phyloP scores from a whole-genome alignment of 768 basidiomycete species.

The Boletus coccyginus region DNA sequence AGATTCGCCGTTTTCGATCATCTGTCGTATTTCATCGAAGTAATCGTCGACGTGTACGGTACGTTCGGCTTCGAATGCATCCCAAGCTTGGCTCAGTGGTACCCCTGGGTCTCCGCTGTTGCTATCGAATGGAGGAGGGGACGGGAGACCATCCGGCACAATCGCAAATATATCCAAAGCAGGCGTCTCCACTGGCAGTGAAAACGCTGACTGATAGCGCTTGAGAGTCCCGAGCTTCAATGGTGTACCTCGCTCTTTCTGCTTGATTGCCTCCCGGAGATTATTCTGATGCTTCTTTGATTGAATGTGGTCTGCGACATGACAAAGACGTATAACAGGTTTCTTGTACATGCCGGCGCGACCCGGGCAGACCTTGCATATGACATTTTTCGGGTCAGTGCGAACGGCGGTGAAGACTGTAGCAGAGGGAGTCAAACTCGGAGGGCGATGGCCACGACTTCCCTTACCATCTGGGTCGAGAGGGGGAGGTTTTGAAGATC shows the following conservation, averaged over 20 bases:
- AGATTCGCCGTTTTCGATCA: background rate
- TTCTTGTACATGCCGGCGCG: background rate
- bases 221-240: background rate
- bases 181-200: background rate
- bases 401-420: too few relatives aligned
- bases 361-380: background rate
- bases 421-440: too few relatives aligned
- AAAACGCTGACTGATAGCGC: background rate
- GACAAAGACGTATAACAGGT: background rate
- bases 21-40: background rate
- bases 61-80: slow-evolving; percentile 1
- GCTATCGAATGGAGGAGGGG: background rate
- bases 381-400: too few relatives aligned
- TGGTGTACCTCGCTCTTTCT: background rate
- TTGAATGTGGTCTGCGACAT: background rate
- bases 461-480: too few relatives aligned
- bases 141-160: background rate
- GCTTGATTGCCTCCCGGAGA: background rate
- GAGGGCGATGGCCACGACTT: too few relatives aligned
- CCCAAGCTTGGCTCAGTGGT: slow-evolving; percentile 1
- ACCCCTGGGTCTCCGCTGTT: background rate
- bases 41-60: background rate
- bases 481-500: background rate
- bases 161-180: background rate
- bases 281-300: background rate